phyloP scores from a whole-genome alignment of 805 yeast species.

The Starmerella powellii region DNA sequence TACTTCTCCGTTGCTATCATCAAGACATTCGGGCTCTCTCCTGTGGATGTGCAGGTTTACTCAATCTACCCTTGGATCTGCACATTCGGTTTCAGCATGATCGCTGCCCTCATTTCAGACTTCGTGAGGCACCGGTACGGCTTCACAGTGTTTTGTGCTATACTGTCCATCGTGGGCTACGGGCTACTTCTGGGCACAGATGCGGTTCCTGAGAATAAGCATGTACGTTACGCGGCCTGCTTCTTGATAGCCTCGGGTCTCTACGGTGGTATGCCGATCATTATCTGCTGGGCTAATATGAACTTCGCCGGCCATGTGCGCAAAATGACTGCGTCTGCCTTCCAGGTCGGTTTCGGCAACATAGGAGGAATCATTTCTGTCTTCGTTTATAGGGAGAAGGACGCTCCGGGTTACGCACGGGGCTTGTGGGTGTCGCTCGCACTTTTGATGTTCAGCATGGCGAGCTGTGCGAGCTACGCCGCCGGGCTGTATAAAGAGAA shows the following conservation, averaged over 20 bases:
- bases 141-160: constrained; percentile 19
- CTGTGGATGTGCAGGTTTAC: constrained; percentile 63
- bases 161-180: constrained; percentile 40
- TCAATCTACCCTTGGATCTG: constrained; percentile 78
- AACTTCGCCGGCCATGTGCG: constrained; percentile 54
- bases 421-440: constrained; percentile 46
- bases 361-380: constrained; percentile 61
- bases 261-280: constrained; percentile 55
- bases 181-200: constrained; percentile 41
- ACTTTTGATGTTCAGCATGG: constrained; percentile 35
- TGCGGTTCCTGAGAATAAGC: constrained; percentile 26
- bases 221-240: constrained; percentile 50
- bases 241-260: constrained; percentile 48
- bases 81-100: constrained; percentile 56
- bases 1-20: constrained; percentile 61
- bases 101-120: constrained; percentile 56
- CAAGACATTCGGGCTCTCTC: constrained; percentile 48
- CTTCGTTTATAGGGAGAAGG: constrained; percentile 41
- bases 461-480: constrained; percentile 30
- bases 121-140: constrained; percentile 31
- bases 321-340: constrained; percentile 46
- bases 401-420: constrained; percentile 47
- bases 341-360: constrained; percentile 60
- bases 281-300: constrained; percentile 54
- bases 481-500: constrained; percentile 27